phyloP scores from a whole-genome alignment of 768 basidiomycete species.

The Basidioascus undulatus region DNA sequence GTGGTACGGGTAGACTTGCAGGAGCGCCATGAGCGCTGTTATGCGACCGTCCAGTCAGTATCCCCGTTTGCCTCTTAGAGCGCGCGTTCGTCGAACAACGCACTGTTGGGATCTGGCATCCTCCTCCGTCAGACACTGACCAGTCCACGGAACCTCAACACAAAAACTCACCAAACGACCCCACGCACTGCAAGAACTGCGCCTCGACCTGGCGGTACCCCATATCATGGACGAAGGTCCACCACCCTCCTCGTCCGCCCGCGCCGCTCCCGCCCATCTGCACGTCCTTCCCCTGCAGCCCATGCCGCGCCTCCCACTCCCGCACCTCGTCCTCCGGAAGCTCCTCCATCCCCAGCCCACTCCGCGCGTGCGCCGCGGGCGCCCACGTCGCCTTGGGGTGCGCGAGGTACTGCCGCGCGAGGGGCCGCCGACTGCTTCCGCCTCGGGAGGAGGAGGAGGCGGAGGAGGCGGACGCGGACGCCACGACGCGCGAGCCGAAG shows the following conservation, averaged over 20 bases:
- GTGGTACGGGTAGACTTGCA: conserved; percentile 69
- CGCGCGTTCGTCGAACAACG: no score
- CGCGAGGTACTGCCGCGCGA: conserved; percentile 52
- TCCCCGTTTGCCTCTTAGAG: no score
- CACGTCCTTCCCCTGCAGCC: conserved; percentile 13
- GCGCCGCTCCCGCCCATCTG: conserved; percentile 17
- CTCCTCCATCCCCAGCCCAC: conserved; percentile 43
- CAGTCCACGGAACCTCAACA: no score
- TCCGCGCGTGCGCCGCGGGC: conserved; percentile 35
- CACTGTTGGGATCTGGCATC: no score
- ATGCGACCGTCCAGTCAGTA: no score
- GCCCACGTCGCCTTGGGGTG: conserved; percentile 56
- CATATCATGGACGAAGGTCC: conserved; percentile 67
- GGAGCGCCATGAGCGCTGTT: conserved; percentile 43
- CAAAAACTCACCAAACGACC: conserved; percentile 42
- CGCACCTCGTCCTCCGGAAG: conserved; percentile 33
- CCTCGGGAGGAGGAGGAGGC: conserved; percentile 15
- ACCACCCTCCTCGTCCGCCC: conserved; percentile 44
- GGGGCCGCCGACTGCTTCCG: not conserved
- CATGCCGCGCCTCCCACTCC: conserved; percentile 14
- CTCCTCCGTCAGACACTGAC: no score
- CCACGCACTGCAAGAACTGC: conserved; percentile 56
- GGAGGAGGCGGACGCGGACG: conserved; percentile 14
- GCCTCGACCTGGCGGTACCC: conserved; percentile 58
- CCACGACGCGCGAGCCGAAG: conserved; percentile 76